Evolutionary conservation across 1,284 basidiomycete species (phyloP).

Genomic region (Paramarasmius palmivorus): DNA sequence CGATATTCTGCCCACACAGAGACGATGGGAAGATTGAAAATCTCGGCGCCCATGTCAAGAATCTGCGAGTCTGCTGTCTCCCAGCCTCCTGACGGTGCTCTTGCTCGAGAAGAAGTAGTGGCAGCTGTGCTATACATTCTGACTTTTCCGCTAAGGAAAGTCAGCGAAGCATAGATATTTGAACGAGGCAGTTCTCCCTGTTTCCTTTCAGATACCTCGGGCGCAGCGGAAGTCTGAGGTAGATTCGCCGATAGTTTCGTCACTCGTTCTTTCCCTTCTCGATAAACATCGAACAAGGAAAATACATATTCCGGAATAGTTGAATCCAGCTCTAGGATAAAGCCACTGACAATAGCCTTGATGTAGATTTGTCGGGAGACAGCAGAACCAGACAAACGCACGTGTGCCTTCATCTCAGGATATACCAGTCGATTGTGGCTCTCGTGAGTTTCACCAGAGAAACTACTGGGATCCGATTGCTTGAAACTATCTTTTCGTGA

Average conservation of each 20-base stretch:
- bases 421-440: constrained; percentile 79
- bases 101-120: constrained; percentile 35
- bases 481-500: constrained; percentile 58
- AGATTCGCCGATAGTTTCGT: constrained; percentile 55
- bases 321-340: constrained; percentile 84
- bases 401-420: constrained; percentile 77
- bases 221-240: constrained; percentile 32
- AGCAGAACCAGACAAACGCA: constrained; percentile 57
- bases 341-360: constrained; percentile 80
- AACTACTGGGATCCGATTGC: constrained; percentile 69
- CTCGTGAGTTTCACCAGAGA: constrained; percentile 67
- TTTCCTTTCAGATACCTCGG: constrained; percentile 25
- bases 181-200: constrained; percentile 46
- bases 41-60: constrained; percentile 54
- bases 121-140: constrained; percentile 57
- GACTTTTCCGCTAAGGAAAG: constrained; percentile 81
- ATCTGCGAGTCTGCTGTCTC: constrained; percentile 51
- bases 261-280: constrained; percentile 77
- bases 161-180: constrained; percentile 71
- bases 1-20: constrained; percentile 86
- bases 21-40: constrained; percentile 76
- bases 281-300: constrained; percentile 84
- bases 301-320: constrained; percentile 79
- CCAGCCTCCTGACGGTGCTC: constrained; percentile 34
- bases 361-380: constrained; percentile 63